Percentiles rank a stretch among this genome's conserved stretches.
phyloP scores from a whole-genome alignment of 2,329 filamentous ascomycete species.

The Bisporella sp. region DNA sequence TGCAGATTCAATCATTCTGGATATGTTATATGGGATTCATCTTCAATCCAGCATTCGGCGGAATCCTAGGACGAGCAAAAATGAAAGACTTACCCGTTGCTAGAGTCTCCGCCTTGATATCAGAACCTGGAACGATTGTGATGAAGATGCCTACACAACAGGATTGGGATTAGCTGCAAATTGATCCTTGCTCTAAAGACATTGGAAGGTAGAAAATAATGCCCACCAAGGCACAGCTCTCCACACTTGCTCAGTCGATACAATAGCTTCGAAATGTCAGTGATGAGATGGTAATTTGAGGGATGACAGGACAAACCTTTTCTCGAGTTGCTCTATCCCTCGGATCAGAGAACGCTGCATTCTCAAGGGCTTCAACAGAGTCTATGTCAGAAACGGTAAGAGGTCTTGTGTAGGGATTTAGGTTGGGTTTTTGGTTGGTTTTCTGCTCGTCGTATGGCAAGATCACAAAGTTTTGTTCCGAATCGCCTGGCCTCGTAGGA shows the following conservation, averaged over 20 bases:
- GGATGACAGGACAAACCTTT: constrained; percentile 37
- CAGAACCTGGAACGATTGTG: constrained; percentile 44
- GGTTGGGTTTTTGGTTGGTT: constrained; percentile 37
- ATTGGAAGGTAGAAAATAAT: no score
- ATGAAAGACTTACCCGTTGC: constrained; percentile 22
- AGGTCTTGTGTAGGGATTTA: constrained; percentile 68
- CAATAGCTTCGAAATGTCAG: constrained; percentile 41
- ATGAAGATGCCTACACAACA: constrained; percentile 60
- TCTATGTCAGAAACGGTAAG: constrained; percentile 61
- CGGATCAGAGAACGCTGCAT: constrained; percentile 44
- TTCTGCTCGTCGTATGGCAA: constrained; percentile 18
- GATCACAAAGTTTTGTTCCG: constrained; percentile 14
- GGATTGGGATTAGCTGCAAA: no score
- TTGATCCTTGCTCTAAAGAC: no score
- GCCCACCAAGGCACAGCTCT: constrained; percentile 54
- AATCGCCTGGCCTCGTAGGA: constrained; percentile 8
- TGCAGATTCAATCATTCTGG: no score
- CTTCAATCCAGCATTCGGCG: no score
- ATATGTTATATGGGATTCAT: no score
- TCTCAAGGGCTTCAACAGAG: constrained; percentile 48
- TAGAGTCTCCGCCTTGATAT: constrained; percentile 46
- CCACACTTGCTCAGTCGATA: constrained; percentile 72
- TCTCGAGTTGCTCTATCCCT: constrained; percentile 44
- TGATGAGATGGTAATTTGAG: background rate
- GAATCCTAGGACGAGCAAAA: no score